Percentiles rank a stretch among this genome's conserved stretches.
phyloP scores from a whole-genome alignment of 495 filamentous ascomycete species.

The Penicillium bovifimosum region DNA sequence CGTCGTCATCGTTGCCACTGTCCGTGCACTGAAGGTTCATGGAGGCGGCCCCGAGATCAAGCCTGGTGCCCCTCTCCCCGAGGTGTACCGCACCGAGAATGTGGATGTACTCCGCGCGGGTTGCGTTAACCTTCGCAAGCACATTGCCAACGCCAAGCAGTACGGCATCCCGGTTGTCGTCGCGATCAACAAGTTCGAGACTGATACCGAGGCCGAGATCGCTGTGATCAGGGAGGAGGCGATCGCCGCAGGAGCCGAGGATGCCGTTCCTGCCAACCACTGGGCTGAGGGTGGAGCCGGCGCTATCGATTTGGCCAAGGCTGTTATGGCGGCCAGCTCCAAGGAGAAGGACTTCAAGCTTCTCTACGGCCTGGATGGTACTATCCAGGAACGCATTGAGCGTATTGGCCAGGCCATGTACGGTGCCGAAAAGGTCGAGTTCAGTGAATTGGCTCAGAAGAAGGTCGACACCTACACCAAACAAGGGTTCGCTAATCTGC shows the following conservation, averaged over 20 bases:
- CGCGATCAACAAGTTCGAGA: slow-evolving; percentile 93
- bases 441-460: slow-evolving; percentile 88
- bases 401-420: slow-evolving; percentile 90
- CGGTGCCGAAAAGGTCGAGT: slow-evolving; percentile 83
- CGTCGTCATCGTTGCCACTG: slow-evolving; percentile 91
- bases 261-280: slow-evolving; percentile 91
- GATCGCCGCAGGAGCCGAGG: slow-evolving; percentile 85
- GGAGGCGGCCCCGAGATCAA: slow-evolving; percentile 90
- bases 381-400: slow-evolving; percentile 85
- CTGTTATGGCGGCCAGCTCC: slow-evolving; percentile 73
- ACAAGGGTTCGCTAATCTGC: slow-evolving; percentile 87
- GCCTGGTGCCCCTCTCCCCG: slow-evolving; percentile 72
- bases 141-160: slow-evolving; percentile 78
- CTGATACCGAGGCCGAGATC: slow-evolving; percentile 90
- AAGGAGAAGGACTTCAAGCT: slow-evolving; percentile 88
- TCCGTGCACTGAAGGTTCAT: slow-evolving; percentile 93
- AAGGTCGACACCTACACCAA: slow-evolving; percentile 92
- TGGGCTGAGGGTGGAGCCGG: slow-evolving; percentile 95
- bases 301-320: slow-evolving; percentile 83
- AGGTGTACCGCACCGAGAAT: slow-evolving; percentile 89
- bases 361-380: slow-evolving; percentile 74
- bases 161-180: slow-evolving; percentile 96
- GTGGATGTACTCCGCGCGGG: slow-evolving; percentile 82
- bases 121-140: slow-evolving; percentile 90
- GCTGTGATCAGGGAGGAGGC: slow-evolving; percentile 84